Base-by-base conservation (phyloP, 345 rosid genomes). In the Conringia planisiliqua region DNA sequence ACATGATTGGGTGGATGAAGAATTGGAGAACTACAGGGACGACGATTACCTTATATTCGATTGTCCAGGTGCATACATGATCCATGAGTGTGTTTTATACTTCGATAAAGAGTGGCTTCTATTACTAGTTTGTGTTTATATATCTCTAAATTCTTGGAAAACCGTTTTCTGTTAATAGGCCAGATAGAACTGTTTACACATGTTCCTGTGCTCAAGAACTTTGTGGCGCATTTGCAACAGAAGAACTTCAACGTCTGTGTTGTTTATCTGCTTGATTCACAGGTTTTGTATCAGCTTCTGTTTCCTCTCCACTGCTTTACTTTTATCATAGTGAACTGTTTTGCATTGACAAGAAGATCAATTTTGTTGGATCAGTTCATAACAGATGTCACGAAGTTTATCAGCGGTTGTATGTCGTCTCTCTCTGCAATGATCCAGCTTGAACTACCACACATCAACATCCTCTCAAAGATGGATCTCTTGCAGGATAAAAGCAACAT, bases 351-450 rank as follows among this genome's bases (percentile, higher is more conserved):
- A 30, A 59, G 38, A 10, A 4, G 20, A 65, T 12, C 9, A 9
- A 48, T 29, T 66, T 75, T 65, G 60, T 27, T 76, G 73, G 73
- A 35, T 13, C 87, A 94, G 99, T 94, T 94, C 78, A 80, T 91
- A 47, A 86, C 92, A 4, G 97, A 94, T 79, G 96, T 88, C 52
- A 90, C 97, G 26, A 94, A 94, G 84, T 94, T 88, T 75, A 86
- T 91, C 38, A 91, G 97, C 68, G 98, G 97, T 44, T 94, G 98
- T 77, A 88, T 90, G 97, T 90, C 93, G 38, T 94, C 98, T 65
- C 97, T 91, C 60, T 87, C 97, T 65, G 97, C 97, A 47, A 94
- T 94, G 96, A 58, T 94, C 70, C 95, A 94, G 77, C 96, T 94
- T 68, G 97, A 94, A 71, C 62, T 91, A 78, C 98, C 97, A 4